A percentile compares a stretch with the other conserved stretches of the same genome.
Conservation (phyloP, 371 early-diverging fungal species). For the Blastocladiella emersonii region DNA sequence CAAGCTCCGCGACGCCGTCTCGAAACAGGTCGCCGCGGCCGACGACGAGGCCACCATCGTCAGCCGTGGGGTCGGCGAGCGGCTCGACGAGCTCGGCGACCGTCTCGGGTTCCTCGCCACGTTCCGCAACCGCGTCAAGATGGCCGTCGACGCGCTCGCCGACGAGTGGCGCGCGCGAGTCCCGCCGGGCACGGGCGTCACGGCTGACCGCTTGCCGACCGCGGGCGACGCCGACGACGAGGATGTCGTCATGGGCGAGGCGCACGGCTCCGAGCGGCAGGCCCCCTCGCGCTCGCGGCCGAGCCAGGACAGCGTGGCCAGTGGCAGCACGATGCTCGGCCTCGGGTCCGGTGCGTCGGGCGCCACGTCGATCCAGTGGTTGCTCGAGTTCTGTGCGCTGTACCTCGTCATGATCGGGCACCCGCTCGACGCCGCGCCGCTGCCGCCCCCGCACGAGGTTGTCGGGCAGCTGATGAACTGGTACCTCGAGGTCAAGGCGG, state of each 20-base stretch:
- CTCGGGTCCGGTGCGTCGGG: no score
- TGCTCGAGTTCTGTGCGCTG: not conserved
- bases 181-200: not conserved
- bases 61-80: not conserved
- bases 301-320: no score
- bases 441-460: not conserved
- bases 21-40: not conserved
- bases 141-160: not conserved
- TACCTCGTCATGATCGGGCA: not conserved
- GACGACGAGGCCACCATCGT: not conserved
- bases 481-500: not conserved
- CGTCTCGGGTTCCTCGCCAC: not conserved
- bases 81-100: no score
- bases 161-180: not conserved
- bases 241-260: not conserved
- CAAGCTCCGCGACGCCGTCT: not conserved
- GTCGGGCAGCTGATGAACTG: not conserved
- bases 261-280: not conserved
- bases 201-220: no score
- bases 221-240: not conserved
- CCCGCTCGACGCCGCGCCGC: not conserved
- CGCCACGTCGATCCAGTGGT: not conserved
- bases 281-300: no score
- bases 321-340: no score
- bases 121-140: not conserved